Base-by-base conservation (phyloP, 106 monocot species). In the Allium cepa region DNA sequence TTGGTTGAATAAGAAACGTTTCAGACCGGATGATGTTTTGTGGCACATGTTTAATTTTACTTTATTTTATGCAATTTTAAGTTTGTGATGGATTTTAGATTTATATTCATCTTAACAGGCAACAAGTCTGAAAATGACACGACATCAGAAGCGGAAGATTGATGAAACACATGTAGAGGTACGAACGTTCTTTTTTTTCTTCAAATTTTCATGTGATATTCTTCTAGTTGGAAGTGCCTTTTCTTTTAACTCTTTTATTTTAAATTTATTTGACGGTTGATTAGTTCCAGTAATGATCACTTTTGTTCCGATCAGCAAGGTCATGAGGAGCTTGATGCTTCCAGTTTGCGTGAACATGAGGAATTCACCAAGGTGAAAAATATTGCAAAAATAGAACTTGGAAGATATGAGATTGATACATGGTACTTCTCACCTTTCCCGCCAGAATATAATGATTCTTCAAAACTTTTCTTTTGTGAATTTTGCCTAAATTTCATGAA, bases 401-500 rank as follows among this genome's bases (percentile, higher is more conserved):
- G 94, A 46, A 81, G 90, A 87, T 94, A 94, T 79, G 89, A 94
- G 69, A 94, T 94, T 62, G 90, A 90, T 66, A 90, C 87, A 48
- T 87, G 94, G 94, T 90, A 90, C 47, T 94, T 94, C 82, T 94
- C 94, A 47, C 94, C 90, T 49, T 90, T 94, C 50, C 90, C 87
- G 14, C 82, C 94, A 62, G 90, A 94, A 62, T 94, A 90, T 59
- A 94, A 76, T 77, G 94, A 94, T 70, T 79, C 77, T 71, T 26
- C 68, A n/a, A 90, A 90, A 73, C 79, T 94, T 66, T 87, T 68
- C 73, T 94, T 90, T 73, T 94, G 94, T 75, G 94, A 94, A 75
- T 90, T 94, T 78, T 94, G 94, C 71, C 87, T 94, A 69, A 87
- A 80, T 78, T 94, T 94, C 76, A 90, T 94, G 94, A 94, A 94